phyloP scores from a whole-genome alignment of 768 basidiomycete species.

The Leucocoprinus leucothites region DNA sequence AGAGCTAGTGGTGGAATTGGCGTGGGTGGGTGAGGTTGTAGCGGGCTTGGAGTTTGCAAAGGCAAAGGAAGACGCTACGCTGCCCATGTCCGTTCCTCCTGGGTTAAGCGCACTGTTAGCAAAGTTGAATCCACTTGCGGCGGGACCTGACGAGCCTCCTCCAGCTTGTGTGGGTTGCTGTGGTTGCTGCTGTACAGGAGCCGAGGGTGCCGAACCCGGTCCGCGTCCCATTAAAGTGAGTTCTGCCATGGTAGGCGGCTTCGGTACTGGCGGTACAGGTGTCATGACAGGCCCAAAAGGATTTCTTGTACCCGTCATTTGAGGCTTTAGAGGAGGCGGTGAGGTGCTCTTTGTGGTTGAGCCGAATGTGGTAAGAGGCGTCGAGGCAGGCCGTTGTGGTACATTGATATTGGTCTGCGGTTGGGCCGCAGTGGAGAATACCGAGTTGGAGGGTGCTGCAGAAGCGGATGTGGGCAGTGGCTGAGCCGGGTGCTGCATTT shows the following conservation, averaged over 20 bases:
- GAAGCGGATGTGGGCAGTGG: conserved; percentile 5
- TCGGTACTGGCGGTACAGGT: conserved; percentile 65
- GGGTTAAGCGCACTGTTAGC: conserved; percentile 36
- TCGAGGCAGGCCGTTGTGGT: conserved; percentile 67
- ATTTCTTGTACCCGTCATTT: conserved; percentile 93
- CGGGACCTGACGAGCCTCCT: conserved; percentile 16
- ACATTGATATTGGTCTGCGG: conserved; percentile 23
- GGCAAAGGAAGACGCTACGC: conserved; percentile 73
- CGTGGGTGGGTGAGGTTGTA: conserved; percentile 19
- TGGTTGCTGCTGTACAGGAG: conserved; percentile 25
- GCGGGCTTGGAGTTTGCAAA: conserved; percentile 30
- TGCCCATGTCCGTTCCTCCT: conserved; percentile 56
- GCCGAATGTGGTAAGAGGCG: conserved; percentile 52
- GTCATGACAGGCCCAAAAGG: conserved; percentile 82
- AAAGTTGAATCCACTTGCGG: conserved; percentile 34
- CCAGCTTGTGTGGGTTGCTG: conserved; percentile 23
- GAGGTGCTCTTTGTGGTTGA: conserved; percentile 26
- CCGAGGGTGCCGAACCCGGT: conserved; percentile 10
- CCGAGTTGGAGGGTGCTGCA: conserved; percentile 20
- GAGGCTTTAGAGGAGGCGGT: conserved; percentile 63
- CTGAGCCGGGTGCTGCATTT: conserved; percentile 2
- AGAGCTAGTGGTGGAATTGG: conserved; percentile 39
- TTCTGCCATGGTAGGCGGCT: conserved; percentile 79
- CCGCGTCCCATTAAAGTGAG: conserved; percentile 51
- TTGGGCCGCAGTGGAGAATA: conserved; percentile 17